These are phyloP conservation scores for Rosa lucieae DNA, from an alignment of 306 rosid species.

Conservation along the genomic window DNA sequence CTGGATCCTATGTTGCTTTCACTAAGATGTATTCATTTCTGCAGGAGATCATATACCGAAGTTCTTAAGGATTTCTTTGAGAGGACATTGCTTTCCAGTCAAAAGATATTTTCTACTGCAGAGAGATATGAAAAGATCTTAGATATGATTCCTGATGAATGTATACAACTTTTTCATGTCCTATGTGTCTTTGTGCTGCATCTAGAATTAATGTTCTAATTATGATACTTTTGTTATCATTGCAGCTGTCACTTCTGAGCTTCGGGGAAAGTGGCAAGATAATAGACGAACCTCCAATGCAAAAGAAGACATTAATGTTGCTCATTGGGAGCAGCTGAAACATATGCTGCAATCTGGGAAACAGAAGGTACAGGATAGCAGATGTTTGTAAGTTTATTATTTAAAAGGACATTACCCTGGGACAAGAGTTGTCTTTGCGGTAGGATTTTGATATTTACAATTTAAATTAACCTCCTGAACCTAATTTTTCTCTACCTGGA, in stretches of 20 bases:
- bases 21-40: constrained; percentile 27
- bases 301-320: constrained; percentile 64
- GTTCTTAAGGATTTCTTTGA: constrained; percentile 74
- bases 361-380: constrained; percentile 49
- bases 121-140: constrained; percentile 80
- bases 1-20: constrained; percentile 27
- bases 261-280: constrained; percentile 85
- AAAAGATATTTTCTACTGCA: constrained; percentile 67
- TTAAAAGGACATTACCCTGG: background rate
- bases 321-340: constrained; percentile 87
- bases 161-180: constrained; percentile 32
- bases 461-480: background rate
- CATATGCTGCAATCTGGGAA: constrained; percentile 70
- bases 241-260: constrained; percentile 86
- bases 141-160: constrained; percentile 80
- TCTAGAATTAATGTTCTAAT: constrained; percentile 15
- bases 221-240: constrained; percentile 26
- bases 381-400: background rate
- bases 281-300: constrained; percentile 52
- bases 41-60: constrained; percentile 75
- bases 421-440: background rate
- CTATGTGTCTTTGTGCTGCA: background rate
- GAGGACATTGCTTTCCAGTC: constrained; percentile 61
- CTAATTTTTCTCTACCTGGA: background rate
- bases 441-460: background rate